These are phyloP conservation scores for Colletotrichum tamarilloi DNA, from an alignment of 2,329 filamentous ascomycete genomes.

Conservation along the genomic window DNA sequence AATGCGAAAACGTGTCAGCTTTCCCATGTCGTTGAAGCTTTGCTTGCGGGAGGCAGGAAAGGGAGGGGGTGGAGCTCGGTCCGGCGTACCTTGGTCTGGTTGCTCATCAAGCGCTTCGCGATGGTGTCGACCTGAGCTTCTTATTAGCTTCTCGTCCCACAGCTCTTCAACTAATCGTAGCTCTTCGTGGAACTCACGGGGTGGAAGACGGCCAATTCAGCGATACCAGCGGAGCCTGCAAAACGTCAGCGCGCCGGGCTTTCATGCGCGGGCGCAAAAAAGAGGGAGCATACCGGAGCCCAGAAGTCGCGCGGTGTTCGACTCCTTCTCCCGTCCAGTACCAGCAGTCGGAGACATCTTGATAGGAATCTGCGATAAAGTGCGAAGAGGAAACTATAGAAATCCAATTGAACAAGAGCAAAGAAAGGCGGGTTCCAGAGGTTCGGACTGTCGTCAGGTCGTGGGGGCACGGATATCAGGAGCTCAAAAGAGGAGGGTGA, in stretches of 20 bases:
- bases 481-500: constrained; percentile 13
- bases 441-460: constrained; percentile 20
- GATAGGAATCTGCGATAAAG: constrained; percentile 25
- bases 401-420: constrained; percentile 12
- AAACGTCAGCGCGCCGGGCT: constrained; percentile 31
- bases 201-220: constrained; percentile 93
- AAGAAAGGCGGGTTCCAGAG: constrained; percentile 4
- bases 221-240: constrained; percentile 89
- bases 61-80: constrained; percentile 47
- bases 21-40: not conserved
- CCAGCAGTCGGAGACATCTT: constrained; percentile 70
- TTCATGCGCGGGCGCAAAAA: constrained; percentile 13
- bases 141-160: constrained; percentile 5
- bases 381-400: not conserved
- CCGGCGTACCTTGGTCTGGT: constrained; percentile 71
- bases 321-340: constrained; percentile 77
- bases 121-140: constrained; percentile 88
- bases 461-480: constrained; percentile 19
- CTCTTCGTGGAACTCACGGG: constrained; percentile 66
- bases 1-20: constrained; percentile 8
- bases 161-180: not conserved
- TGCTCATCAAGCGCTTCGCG: constrained; percentile 99
- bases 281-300: constrained; percentile 77
- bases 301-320: constrained; percentile 85
- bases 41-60: no score